Evolutionary conservation across 352 stramenopile genomes (phyloP).

Genomic region (Phytophthora palmivora): DNA sequence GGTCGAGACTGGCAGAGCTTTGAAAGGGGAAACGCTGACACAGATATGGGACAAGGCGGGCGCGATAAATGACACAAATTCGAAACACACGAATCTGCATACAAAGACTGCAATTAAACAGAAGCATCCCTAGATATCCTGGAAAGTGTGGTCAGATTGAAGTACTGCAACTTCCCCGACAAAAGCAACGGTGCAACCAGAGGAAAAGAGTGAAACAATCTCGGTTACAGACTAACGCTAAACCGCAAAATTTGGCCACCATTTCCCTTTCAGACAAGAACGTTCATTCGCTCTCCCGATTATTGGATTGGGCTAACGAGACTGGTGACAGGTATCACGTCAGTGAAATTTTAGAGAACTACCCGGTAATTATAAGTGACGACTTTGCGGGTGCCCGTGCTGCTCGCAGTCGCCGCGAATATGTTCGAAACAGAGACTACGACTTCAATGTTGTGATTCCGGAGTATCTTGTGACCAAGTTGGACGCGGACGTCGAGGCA

Average conservation of each 20-base stretch:
- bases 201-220: not conserved
- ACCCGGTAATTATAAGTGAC: conserved; percentile 7
- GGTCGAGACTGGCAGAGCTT: no score
- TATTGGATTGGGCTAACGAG: not conserved
- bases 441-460: conserved; percentile 19
- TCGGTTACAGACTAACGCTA: not conserved
- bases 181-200: not conserved
- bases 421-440: not conserved
- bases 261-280: not conserved
- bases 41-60: no score
- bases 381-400: conserved; percentile 5
- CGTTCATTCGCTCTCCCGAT: not conserved
- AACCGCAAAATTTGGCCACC: not conserved
- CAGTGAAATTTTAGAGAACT: not conserved
- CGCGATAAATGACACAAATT: no score
- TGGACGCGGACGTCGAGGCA: conserved; percentile 1
- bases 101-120: no score
- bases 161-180: not conserved
- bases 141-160: no score
- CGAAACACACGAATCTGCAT: no score
- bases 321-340: not conserved
- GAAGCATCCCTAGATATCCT: no score
- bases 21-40: no score
- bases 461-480: not conserved
- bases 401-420: not conserved